Base-by-base conservation (phyloP, 1,284 basidiomycete genomes). In the Puccinia coronata region DNA sequence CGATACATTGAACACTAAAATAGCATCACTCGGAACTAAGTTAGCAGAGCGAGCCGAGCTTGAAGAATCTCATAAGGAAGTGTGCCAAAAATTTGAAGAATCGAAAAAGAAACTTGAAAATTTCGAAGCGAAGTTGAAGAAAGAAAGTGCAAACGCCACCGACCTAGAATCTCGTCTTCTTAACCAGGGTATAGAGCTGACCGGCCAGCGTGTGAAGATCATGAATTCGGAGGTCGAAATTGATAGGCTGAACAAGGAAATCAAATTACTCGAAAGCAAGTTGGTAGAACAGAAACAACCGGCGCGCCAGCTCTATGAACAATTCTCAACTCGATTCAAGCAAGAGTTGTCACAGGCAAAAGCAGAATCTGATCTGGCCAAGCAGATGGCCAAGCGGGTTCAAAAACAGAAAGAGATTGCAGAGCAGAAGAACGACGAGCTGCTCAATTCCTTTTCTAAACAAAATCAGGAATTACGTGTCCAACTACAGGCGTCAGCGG, bases 201-300 rank as follows among this genome's bases (percentile, higher is more conserved):
- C 69, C 0, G 69, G 69, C 16, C 69, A 36, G n/a, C 36, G 49
- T 8, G 49, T 53, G 25, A 5, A 51, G 31, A 5, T 53, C 2
- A 71, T 71, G 69, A 51, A 71, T 28, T 71, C 25, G 25, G 18
- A 71, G 25, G 6, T n/a, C 23, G 51, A 51, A 39, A 34, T 71
- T 18, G 34, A 71, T 23, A 25, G 16, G 34, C 16, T 71, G 28
- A n/a, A 34, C 1, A 36, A 11, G 1, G 53, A 71, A 43, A 49
- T 71, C 5, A 71, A 71, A 53, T 34, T 20, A 20, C 25, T 71
- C 6, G 28, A 71, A 34, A 51, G 5, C 6, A 5, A 34, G 28
- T 34, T 71, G 18, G 51, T 28, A 25, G 69, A 71, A 53, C 28
- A 34, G 20, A 71, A 71, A 53, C 69, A 71, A 23, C 69, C 69